These are phyloP conservation scores for Athelia sp. DNA, from an alignment of 1,284 basidiomycete species.

Conservation along the genomic window DNA sequence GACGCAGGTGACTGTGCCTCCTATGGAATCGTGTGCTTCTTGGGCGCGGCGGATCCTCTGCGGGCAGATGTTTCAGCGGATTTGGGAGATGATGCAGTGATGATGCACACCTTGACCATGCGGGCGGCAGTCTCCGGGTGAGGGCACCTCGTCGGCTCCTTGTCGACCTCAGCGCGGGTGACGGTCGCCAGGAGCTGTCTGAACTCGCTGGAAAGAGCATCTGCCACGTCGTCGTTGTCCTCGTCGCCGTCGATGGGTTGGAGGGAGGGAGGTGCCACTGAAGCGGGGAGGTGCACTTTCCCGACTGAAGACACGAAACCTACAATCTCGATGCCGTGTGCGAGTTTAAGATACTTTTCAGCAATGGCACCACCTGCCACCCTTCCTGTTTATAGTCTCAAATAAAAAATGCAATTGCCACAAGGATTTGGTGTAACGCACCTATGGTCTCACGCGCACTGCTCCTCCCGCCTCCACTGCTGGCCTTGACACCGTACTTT, in stretches of 20 bases:
- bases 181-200: constrained; percentile 75
- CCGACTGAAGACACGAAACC: constrained; percentile 97
- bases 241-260: constrained; percentile 37
- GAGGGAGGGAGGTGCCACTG: constrained; percentile 34
- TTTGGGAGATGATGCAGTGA: constrained; percentile 6
- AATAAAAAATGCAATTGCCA: constrained; percentile 7
- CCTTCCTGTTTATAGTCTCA: constrained; percentile 51
- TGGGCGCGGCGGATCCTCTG: constrained; percentile 94
- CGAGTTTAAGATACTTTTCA: constrained; percentile 90
- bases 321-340: constrained; percentile 91
- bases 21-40: constrained; percentile 89
- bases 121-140: constrained; percentile 82
- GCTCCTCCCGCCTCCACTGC: constrained; percentile 92
- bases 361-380: constrained; percentile 98
- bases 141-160: constrained; percentile 86
- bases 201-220: constrained; percentile 83
- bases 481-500: constrained; percentile 97
- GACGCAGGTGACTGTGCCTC: constrained; percentile 95
- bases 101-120: constrained; percentile 81
- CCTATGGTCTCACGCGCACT: constrained; percentile 97
- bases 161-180: constrained; percentile 87
- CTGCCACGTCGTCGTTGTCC: constrained; percentile 69
- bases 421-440: constrained; percentile 22
- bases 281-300: constrained; percentile 77
- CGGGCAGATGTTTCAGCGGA: no score